Base-by-base conservation (phyloP, 768 basidiomycete species). In the Lanmaoa rubissima region DNA sequence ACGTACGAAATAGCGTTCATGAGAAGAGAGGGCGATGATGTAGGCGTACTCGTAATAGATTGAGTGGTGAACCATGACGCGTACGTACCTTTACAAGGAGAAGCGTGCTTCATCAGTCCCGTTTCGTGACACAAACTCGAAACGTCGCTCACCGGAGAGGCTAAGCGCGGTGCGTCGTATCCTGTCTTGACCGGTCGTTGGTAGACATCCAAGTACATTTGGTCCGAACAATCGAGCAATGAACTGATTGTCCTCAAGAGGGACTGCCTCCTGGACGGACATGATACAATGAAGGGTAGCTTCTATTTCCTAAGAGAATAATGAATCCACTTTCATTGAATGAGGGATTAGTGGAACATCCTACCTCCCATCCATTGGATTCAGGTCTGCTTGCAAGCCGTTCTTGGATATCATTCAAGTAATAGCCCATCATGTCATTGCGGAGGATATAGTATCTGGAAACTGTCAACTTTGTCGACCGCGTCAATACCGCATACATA, bases 221-320 rank as follows among this genome's bases (percentile, higher is more conserved):
- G 83, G 75, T n/a, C 84, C 83, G 66, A 95, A 95, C 14, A 98
- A 61, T 11, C 81, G 79, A 24, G 75, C 69, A 4, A 94, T 75
- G 47, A 85, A 79, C 0, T 74, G 66, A 50, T 80, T 80, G 52
- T 80, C 77, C 39, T 82, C 80, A 2, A 84, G 61, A 3, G 85
- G 86, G 28, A 95, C 78, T 1, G 93, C 92, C 76, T 98, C 95
- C 64, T 95, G 91, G 10, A 94, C 79, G 7, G 88, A 88, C 75
- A 87, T 86, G 39, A 96, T 79, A 65, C 91, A 94, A 66, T 95
- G 91, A 8, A 98, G 70, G 0, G 87, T 87, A 2, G 90, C 90
- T 72, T 98, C 95, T 39, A 94, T 81, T 57, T 91, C 87, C 92
- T 96, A 60, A 51, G 41, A 31, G 12, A 67, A 63, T n/a, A 9